Evolutionary conservation across 805 yeast genomes (phyloP), one percentile per base, ranked within the genome.

Genomic region (Hanseniaspora jakobsenii): DNA sequence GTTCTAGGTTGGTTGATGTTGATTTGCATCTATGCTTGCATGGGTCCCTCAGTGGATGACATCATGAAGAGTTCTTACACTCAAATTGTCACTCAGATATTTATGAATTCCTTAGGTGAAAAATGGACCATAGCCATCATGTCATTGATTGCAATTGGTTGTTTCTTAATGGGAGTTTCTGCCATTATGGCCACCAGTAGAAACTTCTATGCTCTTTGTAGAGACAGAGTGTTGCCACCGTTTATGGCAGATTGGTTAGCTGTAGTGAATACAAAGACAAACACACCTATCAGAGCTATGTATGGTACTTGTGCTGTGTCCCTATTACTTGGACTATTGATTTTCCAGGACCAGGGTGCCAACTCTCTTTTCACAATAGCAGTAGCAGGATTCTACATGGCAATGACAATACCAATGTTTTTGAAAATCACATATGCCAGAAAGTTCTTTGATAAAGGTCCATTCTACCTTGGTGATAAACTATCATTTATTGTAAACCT

Each of bases 131-230:
- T 77, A 43, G 81, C 78, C 0, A 69, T 78, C 50, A 75, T 77
- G 79, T 55, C 74, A 7, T 53, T 77, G 48, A 72, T 77, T 55
- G 70, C 78, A 4, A 56, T 66, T 48, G 75, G 80, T 26, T 82
- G 77, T 58, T 75, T 72, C 61, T 62, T 77, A 48, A 78, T 77
- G 83, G 80, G 81, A 14, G 67, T 73, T 19, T 73, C 80, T 3
- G 68, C 73, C 44, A 62, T 77, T 38, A 69, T 77, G 38, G 83
- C 84, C 9, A 69, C 73, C 6, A 76, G 82, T 4, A 70, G 86
- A 59, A 85, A 78, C 58, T 67, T 77, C 39, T 79, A 81, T 76
- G 84, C 85, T 1, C 77, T 78, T 58, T 76, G 83, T 32, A 72
- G 89, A 63, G 89, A 80, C 57, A 77, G 78, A 53, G 86, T 85